Evolutionary conservation across 176 grass and related monocot genomes (phyloP).

Genomic region (Cymbopogon citratus): DNA sequence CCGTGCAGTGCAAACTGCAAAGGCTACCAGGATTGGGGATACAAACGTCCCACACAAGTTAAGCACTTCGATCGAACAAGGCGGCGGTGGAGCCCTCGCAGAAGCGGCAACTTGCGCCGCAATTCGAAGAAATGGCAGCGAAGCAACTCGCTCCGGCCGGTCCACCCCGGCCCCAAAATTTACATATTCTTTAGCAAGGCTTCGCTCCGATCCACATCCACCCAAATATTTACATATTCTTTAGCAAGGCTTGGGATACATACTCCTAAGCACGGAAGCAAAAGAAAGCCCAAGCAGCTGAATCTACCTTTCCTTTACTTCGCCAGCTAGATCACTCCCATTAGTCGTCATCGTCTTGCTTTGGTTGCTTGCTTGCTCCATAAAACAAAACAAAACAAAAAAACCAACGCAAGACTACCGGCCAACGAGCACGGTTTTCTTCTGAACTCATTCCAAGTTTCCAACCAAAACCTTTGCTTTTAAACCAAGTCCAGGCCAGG

Average conservation of each 20-base stretch:
- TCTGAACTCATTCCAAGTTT: background rate
- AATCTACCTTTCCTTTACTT: constrained; percentile 29
- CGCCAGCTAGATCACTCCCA: constrained; percentile 5
- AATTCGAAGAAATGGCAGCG: background rate
- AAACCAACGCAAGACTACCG: background rate
- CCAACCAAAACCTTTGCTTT: too few species aligned
- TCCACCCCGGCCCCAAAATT: too few species aligned
- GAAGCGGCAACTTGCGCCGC: background rate
- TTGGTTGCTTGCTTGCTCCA: background rate
- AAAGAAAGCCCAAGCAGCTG: background rate
- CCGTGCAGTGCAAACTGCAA: background rate
- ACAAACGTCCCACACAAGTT: background rate
- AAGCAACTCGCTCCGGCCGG: constrained; percentile 5
- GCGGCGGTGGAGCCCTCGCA: background rate
- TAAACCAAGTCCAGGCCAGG: background rate
- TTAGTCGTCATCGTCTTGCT: background rate
- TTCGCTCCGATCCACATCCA: background rate
- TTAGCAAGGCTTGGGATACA: background rate
- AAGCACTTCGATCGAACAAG: background rate
- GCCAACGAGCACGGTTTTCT: background rate
- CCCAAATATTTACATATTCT: constrained; percentile 12
- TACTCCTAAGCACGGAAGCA: constrained; percentile 21
- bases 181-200: too few species aligned
- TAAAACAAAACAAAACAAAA: constrained; percentile 21
- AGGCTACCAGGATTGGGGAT: background rate